Evolutionary conservation across 257 asterid species (phyloP), one percentile per base, ranked within the genome.

Genomic region (Ilex aquifolium): DNA sequence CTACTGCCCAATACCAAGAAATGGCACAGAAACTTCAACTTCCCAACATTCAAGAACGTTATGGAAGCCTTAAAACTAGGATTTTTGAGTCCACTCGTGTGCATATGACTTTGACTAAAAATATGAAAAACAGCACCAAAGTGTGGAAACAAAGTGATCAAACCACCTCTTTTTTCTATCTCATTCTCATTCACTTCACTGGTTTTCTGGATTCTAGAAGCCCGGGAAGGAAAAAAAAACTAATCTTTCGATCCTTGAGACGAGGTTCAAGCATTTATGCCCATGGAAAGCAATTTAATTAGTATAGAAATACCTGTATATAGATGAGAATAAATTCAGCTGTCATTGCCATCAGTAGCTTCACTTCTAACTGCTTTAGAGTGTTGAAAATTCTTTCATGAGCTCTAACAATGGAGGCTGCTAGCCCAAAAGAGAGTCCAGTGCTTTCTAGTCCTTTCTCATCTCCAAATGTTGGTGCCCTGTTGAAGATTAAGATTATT

Each of bases 401-500:
- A 31, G 17, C 56, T 10, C 32, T 31, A 48, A 29, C 69, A 68
- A 80, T 72, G 72, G 75, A 61, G 52, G 42, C 56, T 60, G 56
- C 67, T 10, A 66, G 74, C 56, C 76, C 72, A 54, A 70, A 66
- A 53, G 66, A 59, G 58, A 32, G 53, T 66, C 62, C 81, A 13
- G 60, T 71, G 29, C 74, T 69, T 59, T 82, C 81, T 7, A 85
- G 86, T 66, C 85, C 85, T 59, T 77, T 72, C 59, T 73, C 80
- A 44, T 83, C 94, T 64, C 87, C 95, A 31, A 84, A 82, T 54
- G 82, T 87, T 32, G 67, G 79, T 44, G 92, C 90, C 65, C 65
- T 87, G 27, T 86, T 84, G 57, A 76, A 87, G 63, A 87, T 87
- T 92, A 87, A 82, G 83, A 76, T 81, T 63, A 76, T 84, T 65